phyloP scores from a whole-genome alignment of 495 filamentous ascomycete species.

The Beverwykella pulmonaria region DNA sequence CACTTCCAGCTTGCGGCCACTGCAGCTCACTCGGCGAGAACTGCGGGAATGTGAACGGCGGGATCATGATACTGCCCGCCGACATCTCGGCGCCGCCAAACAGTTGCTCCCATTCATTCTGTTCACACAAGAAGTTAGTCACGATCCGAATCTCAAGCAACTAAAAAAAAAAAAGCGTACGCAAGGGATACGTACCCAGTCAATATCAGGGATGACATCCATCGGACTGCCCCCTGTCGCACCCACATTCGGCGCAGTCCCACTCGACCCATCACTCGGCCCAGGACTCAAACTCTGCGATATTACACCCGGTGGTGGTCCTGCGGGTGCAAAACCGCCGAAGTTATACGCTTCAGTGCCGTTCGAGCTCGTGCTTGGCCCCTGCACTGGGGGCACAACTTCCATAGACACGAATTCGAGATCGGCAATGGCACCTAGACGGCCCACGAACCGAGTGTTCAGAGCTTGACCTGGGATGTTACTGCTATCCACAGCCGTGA shows the following conservation, averaged over 20 bases:
- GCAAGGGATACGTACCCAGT: slow-evolving; percentile 35
- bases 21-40: slow-evolving; percentile 21
- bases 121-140: background rate
- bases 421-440: background rate
- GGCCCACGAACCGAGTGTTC: background rate
- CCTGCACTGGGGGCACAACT: background rate
- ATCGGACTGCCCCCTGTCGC: slow-evolving; percentile 25
- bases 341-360: slow-evolving; percentile 1
- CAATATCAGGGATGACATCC: slow-evolving; percentile 37
- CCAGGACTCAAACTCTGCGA: background rate
- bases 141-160: background rate
- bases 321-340: background rate
- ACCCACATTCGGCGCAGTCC: background rate
- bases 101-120: slow-evolving; percentile 38
- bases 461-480: too few relatives aligned
- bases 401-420: background rate
- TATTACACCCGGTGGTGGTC: background rate
- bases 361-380: background rate
- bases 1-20: slow-evolving; percentile 5
- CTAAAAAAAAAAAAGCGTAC: background rate
- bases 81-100: slow-evolving; percentile 27
- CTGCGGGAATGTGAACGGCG: slow-evolving; percentile 33
- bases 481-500: background rate
- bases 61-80: slow-evolving; percentile 29
- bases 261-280: background rate